These are phyloP conservation scores for Setaria viridis DNA, from an alignment of 202 grass and related monocot genomes.

Conservation along the genomic window DNA sequence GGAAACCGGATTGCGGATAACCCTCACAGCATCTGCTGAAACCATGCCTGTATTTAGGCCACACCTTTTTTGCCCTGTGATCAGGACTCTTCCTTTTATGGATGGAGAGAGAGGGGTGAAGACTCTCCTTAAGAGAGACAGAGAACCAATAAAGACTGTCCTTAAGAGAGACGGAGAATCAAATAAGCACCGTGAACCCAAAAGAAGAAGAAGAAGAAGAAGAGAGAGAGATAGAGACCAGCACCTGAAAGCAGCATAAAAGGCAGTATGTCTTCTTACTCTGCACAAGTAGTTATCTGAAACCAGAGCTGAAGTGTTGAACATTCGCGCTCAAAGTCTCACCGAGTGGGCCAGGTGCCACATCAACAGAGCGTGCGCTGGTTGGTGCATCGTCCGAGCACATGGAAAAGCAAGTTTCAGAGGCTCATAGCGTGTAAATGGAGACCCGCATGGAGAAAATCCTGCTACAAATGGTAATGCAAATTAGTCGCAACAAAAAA, in stretches of 20 bases:
- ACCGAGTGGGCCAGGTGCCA: conserved; percentile 2
- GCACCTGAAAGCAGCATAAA: not conserved
- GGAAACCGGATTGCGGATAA: conserved; percentile 8
- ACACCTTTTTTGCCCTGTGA: not conserved
- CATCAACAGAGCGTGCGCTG: not conserved
- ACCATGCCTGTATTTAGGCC: not conserved
- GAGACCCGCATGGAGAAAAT: not conserved
- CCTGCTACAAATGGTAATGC: not conserved
- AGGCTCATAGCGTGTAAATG: not conserved
- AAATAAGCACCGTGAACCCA: not conserved
- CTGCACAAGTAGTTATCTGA: conserved; percentile 14
- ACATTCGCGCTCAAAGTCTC: not conserved
- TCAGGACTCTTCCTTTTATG: conserved; percentile 1
- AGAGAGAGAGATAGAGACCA: not conserved
- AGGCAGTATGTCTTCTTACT: not conserved
- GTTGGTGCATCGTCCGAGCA: not conserved
- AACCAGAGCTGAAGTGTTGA: not conserved
- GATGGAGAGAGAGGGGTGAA: not conserved
- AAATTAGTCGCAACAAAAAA: not conserved
- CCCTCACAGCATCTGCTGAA: not conserved
- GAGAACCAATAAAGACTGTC: not conserved
- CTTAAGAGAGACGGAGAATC: conserved; percentile 2
- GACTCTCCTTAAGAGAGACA: not conserved
- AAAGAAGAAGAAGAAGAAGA: too few species aligned
- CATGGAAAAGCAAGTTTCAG: not conserved